Evolutionary conservation across 176 grass and related monocot genomes (phyloP).

Genomic region (Triticum turgidum): DNA sequence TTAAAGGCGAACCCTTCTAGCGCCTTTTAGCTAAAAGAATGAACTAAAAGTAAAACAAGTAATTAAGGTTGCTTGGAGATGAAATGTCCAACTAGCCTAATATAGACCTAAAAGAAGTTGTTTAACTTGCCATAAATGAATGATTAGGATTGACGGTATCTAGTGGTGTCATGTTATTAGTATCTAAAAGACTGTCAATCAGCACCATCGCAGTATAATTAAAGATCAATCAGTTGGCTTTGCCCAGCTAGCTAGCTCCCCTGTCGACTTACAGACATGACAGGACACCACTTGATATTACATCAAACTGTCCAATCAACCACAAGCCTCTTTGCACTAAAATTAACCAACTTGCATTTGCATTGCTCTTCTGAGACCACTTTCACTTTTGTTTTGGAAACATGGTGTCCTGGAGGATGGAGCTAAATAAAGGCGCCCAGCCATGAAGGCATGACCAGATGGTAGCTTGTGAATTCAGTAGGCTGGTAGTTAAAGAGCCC

Average conservation of each 20-base stretch:
- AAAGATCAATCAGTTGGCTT: neutral
- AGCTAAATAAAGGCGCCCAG: neutral
- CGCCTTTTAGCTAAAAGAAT: too few species aligned
- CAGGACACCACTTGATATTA: neutral
- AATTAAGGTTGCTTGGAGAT: slow-evolving; percentile 26
- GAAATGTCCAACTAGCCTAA: slow-evolving; percentile 28
- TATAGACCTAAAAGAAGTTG: neutral
- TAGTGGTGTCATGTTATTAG: neutral
- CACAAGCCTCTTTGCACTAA: neutral
- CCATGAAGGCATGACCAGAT: slow-evolving; percentile 2
- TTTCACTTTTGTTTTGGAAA: neutral
- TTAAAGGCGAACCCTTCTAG: too few species aligned
- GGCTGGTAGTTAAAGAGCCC: neutral
- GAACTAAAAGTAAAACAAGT: neutral
- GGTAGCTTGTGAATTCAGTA: neutral
- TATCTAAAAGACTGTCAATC: neutral
- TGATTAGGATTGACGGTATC: neutral
- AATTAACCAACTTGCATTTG: neutral
- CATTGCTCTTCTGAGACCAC: neutral
- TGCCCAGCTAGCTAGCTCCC: neutral
- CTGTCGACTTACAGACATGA: neutral
- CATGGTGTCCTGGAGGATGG: neutral
- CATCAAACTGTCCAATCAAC: slow-evolving; percentile 2
- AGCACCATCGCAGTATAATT: neutral
- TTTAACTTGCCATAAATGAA: neutral